phyloP scores from a whole-genome alignment of 176 grass and related monocot species.

The Bromus sterilis region DNA sequence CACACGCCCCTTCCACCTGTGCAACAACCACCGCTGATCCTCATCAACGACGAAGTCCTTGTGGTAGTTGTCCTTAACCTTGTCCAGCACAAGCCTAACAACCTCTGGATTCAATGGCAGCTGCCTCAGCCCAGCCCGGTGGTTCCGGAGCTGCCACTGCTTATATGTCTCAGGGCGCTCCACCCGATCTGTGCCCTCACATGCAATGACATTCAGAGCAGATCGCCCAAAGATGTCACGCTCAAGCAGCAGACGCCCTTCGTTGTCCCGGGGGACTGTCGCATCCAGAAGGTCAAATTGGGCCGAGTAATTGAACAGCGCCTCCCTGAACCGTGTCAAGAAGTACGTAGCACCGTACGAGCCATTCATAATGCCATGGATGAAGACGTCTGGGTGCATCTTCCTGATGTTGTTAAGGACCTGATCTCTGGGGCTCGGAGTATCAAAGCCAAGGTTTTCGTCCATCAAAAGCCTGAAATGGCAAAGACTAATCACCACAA shows the following conservation, averaged over 20 bases:
- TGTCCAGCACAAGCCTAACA: constrained; percentile 20
- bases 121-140: constrained; percentile 15
- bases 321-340: constrained; percentile 27
- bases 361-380: constrained; percentile 42
- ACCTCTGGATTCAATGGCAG: constrained; percentile 26
- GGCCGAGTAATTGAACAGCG: background rate
- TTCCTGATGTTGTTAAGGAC: constrained; percentile 30
- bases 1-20: constrained; percentile 37
- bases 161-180: constrained; percentile 43
- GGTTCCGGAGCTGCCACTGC: constrained; percentile 27
- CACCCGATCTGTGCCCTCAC: constrained; percentile 36
- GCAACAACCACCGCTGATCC: constrained; percentile 36
- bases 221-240: background rate
- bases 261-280: constrained; percentile 9
- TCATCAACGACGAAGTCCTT: constrained; percentile 42
- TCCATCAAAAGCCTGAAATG: constrained; percentile 29
- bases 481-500: constrained; percentile 25
- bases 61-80: constrained; percentile 38
- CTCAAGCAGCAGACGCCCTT: background rate
- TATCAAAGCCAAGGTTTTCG: background rate
- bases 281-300: constrained; percentile 23
- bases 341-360: constrained; percentile 19
- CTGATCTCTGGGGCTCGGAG: constrained; percentile 23
- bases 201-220: constrained; percentile 22
- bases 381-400: constrained; percentile 39